Conservation (phyloP, 2,329 filamentous ascomycete genomes). For the Alternaria consortialis region DNA sequence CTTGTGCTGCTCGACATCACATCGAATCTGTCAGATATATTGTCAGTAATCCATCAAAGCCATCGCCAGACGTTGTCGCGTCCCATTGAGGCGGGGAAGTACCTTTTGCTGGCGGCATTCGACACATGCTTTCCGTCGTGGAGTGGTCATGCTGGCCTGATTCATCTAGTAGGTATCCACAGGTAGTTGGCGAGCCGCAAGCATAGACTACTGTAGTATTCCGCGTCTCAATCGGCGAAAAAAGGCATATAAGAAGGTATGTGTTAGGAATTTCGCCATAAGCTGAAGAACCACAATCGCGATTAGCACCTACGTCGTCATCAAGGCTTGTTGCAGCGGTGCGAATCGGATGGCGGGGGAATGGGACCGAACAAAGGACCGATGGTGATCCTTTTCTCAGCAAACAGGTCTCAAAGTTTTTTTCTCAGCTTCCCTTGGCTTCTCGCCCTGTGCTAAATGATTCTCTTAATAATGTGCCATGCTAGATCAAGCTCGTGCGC, state of each 20-base stretch:
- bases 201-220: conserved; percentile 25
- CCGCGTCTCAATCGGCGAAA: conserved; percentile 38
- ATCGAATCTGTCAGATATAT: conserved; percentile 44
- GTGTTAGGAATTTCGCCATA: conserved; percentile 29
- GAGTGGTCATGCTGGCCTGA: conserved; percentile 42
- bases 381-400: conserved; percentile 30
- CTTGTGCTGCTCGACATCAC: conserved; percentile 51
- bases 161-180: conserved; percentile 35
- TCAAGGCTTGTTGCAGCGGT: conserved; percentile 37
- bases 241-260: conserved; percentile 33
- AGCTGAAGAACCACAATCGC: conserved; percentile 28
- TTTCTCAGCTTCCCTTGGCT: conserved; percentile 15
- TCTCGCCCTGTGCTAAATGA: conserved; percentile 26
- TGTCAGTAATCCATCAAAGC: conserved; percentile 21
- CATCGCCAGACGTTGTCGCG: conserved; percentile 7
- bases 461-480: conserved; percentile 37
- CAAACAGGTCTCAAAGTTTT: conserved; percentile 27
- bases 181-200: conserved; percentile 27
- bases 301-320: conserved; percentile 46
- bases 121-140: conserved; percentile 49
- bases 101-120: conserved; percentile 52
- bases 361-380: conserved; percentile 41
- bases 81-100: conserved; percentile 15
- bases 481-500: conserved; percentile 25
- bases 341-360: conserved; percentile 47